These are phyloP conservation scores for Hymenoscyphus salicellus DNA, from an alignment of 2,329 filamentous ascomycete genomes.

Conservation along the genomic window DNA sequence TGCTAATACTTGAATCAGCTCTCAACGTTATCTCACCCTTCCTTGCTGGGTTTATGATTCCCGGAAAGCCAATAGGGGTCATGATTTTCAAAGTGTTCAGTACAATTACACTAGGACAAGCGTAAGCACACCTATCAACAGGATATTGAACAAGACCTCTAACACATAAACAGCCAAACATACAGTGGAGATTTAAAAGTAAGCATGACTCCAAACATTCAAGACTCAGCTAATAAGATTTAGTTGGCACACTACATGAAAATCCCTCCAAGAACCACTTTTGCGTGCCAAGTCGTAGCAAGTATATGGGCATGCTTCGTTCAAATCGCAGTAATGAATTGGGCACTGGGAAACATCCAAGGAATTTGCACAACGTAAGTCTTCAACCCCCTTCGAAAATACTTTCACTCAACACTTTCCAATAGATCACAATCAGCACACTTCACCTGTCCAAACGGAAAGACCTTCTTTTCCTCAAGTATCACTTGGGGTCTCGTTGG, in stretches of 20 bases:
- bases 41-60: constrained; percentile 68
- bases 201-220: constrained; percentile 11
- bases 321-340: constrained; percentile 62
- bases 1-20: constrained; percentile 37
- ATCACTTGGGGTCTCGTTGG: constrained; percentile 72
- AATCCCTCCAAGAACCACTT: constrained; percentile 20
- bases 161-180: constrained; percentile 55
- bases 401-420: constrained; percentile 41
- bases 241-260: constrained; percentile 67
- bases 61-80: constrained; percentile 65
- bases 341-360: constrained; percentile 57
- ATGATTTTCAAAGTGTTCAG: constrained; percentile 78
- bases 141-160: constrained; percentile 36
- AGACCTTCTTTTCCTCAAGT: constrained; percentile 62
- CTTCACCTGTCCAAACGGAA: constrained; percentile 56
- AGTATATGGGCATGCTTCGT: constrained; percentile 59
- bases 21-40: constrained; percentile 72
- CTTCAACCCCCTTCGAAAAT: background rate
- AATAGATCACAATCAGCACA: constrained; percentile 51
- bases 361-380: constrained; percentile 58
- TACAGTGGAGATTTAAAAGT: constrained; percentile 24
- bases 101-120: constrained; percentile 58
- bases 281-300: constrained; percentile 49
- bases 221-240: constrained; percentile 32
- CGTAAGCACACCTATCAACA: constrained; percentile 40